Conservation (phyloP, 2,329 filamentous ascomycete species). For the Penicillium sp. region DNA sequence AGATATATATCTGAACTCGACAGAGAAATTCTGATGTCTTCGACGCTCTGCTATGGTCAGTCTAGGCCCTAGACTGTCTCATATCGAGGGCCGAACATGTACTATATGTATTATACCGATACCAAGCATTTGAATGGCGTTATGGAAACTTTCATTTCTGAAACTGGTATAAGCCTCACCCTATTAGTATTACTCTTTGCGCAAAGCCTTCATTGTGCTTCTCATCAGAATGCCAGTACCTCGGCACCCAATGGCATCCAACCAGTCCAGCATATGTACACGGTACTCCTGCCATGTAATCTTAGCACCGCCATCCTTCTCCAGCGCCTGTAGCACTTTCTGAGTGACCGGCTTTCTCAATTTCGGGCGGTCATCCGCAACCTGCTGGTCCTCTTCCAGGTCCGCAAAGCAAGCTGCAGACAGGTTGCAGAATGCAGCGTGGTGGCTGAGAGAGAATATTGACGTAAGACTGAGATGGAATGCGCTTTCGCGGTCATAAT, state of each 20-base stretch:
- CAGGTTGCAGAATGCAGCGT: conserved; percentile 45
- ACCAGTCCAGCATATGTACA: conserved; percentile 65
- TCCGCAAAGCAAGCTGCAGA: conserved; percentile 48
- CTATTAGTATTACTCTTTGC: conserved; percentile 40
- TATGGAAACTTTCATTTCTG: background rate
- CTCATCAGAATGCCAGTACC: conserved; percentile 73
- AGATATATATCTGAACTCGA: conserved; percentile 70
- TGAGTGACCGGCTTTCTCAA: conserved; percentile 62
- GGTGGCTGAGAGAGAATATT: conserved; percentile 49
- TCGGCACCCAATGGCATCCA: conserved; percentile 61
- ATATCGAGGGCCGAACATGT: background rate
- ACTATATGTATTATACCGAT: conserved; percentile 15
- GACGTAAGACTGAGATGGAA: conserved; percentile 38
- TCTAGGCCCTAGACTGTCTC: background rate
- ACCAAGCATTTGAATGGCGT: conserved; percentile 15
- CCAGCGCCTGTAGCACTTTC: conserved; percentile 61
- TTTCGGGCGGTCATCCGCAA: conserved; percentile 22
- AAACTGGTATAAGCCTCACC: background rate
- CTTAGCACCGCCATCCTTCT: conserved; percentile 62
- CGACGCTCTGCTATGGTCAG: background rate
- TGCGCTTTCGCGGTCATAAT: conserved; percentile 28
- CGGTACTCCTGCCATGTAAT: conserved; percentile 73
- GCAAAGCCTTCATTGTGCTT: conserved; percentile 75
- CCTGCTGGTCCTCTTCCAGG: conserved; percentile 46
- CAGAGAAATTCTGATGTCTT: conserved; percentile 23